These are phyloP conservation scores for Abrus precatorius DNA, from an alignment of 306 rosid species.

Conservation along the genomic window DNA sequence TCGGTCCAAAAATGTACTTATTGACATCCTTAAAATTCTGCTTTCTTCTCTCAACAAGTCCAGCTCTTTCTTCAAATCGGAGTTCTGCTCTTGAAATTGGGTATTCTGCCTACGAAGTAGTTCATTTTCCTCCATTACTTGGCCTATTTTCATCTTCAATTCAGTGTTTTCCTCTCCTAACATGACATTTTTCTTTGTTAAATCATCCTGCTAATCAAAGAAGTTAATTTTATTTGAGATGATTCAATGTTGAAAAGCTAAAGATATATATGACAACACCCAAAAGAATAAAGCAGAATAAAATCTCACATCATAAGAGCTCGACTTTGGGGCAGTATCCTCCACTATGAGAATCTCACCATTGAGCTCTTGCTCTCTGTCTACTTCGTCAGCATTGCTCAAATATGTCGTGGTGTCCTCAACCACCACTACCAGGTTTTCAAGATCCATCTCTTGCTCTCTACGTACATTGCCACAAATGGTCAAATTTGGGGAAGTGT, in stretches of 20 bases:
- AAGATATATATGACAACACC: constrained; percentile 42
- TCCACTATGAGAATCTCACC: constrained; percentile 37
- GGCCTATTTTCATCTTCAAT: constrained; percentile 49
- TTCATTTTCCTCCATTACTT: constrained; percentile 53
- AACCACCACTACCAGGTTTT: constrained; percentile 16
- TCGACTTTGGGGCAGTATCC: constrained; percentile 31
- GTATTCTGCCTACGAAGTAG: constrained; percentile 46
- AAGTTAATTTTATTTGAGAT: constrained; percentile 11
- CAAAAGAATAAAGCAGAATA: constrained; percentile 20
- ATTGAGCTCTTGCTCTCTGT: constrained; percentile 29
- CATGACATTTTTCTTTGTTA: constrained; percentile 42
- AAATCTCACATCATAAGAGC: constrained; percentile 54
- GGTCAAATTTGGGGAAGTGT: background rate
- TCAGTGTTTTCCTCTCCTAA: constrained; percentile 53
- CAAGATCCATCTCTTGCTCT: constrained; percentile 33
- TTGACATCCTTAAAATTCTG: constrained; percentile 35
- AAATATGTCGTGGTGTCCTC: constrained; percentile 8
- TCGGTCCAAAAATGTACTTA: constrained; percentile 29
- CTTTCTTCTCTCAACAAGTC: constrained; percentile 53
- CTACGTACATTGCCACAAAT: background rate
- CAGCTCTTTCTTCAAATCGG: constrained; percentile 53
- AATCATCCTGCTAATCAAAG: constrained; percentile 54
- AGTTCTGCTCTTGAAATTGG: constrained; percentile 50
- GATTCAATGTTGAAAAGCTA: background rate
- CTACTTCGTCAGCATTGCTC: constrained; percentile 15